Evolutionary conservation across 306 rosid species (phyloP), one percentile per base, ranked within the genome.

Genomic region (Citrullus colocynthis): DNA sequence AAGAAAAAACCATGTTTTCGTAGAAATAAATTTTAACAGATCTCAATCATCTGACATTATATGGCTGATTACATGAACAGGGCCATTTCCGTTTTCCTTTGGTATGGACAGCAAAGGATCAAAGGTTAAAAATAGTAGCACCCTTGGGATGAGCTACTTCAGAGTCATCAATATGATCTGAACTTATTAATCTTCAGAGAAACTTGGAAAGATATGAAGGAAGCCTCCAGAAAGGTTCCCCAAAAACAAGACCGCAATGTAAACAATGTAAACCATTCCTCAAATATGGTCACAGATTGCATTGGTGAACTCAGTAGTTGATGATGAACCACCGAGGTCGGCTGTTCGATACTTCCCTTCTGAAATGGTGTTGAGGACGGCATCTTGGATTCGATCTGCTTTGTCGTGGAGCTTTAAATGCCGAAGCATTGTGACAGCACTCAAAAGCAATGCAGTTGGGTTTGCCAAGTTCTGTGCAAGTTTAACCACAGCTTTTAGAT

Each of bases 271-370:
- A 11, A 9, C 51, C 69, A 37, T 69, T 32, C 78, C 75, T 92
- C 84, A 91, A 78, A 96, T 96, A 86, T 96, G 96, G 81, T 86
- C 96, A 34, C 86, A 81, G 72, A 96, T 96, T 67, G 98, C 98
- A 5, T 79, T 73, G 2, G 97, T 92, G 75, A 92, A 96, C 37
- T 92, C 96, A 20, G 86, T 66, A 61, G 99, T 92, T 10, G 91
- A 86, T 62, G 99, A 88, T 74, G 70, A 81, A 60, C 98, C 99
- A 13, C 99, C 99, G 20, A 96, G 97, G 85, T 92, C 99, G 73
- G 96, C 99, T 6, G 98, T 96, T 79, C 99, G 91, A 82, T 86
- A 86, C 78, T 87, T 96, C 62, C 98, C 99, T 81, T 96, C 98
- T 0, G 98, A 85, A 80, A 92, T 96, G 74, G 99, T 92, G 69